Evolutionary conservation across 305 asterid genomes (phyloP).

Genomic region (Striga hermonthica): DNA sequence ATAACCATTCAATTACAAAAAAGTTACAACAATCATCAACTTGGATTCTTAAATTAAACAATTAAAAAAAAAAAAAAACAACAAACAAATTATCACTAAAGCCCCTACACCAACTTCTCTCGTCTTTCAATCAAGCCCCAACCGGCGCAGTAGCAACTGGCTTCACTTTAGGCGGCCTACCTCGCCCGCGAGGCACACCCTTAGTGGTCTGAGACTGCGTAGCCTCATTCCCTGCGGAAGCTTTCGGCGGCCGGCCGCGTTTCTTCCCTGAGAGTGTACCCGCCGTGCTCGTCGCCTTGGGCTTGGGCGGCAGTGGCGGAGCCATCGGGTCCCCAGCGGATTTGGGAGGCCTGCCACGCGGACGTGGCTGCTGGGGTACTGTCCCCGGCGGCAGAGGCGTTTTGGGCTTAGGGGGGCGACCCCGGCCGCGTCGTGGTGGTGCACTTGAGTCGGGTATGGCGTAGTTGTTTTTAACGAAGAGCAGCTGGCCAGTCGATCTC

Average conservation of each 20-base stretch:
- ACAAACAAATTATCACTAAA: slow-evolving; percentile 34
- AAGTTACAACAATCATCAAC: too few species aligned
- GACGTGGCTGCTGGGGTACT: slow-evolving; percentile 44
- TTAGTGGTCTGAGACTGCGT: slow-evolving; percentile 2
- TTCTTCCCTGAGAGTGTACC: slow-evolving; percentile 45
- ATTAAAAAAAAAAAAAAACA: too few species aligned
- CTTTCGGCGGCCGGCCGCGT: slow-evolving; percentile 76
- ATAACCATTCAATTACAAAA: too few species aligned
- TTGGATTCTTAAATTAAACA: too few species aligned
- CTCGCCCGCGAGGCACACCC: slow-evolving; percentile 64
- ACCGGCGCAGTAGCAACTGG: slow-evolving; percentile 50
- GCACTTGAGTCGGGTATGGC: slow-evolving; percentile 53
- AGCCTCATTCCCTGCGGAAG: slow-evolving; percentile 7
- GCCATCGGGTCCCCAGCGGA: slow-evolving; percentile 40
- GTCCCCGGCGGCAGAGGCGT: slow-evolving; percentile 40
- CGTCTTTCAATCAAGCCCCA: slow-evolving; percentile 53
- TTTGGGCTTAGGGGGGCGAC: slow-evolving; percentile 85
- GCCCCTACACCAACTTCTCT: slow-evolving; percentile 27
- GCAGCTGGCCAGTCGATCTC: slow-evolving; percentile 57
- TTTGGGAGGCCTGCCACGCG: slow-evolving; percentile 83
- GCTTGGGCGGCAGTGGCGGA: slow-evolving; percentile 41
- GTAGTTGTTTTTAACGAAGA: slow-evolving; percentile 62
- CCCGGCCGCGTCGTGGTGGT: slow-evolving; percentile 87
- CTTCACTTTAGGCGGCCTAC: slow-evolving; percentile 82
- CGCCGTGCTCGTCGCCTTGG: slow-evolving; percentile 8